phyloP scores from a whole-genome alignment of 441 rosid genomes.

The Aleurites moluccanus region DNA sequence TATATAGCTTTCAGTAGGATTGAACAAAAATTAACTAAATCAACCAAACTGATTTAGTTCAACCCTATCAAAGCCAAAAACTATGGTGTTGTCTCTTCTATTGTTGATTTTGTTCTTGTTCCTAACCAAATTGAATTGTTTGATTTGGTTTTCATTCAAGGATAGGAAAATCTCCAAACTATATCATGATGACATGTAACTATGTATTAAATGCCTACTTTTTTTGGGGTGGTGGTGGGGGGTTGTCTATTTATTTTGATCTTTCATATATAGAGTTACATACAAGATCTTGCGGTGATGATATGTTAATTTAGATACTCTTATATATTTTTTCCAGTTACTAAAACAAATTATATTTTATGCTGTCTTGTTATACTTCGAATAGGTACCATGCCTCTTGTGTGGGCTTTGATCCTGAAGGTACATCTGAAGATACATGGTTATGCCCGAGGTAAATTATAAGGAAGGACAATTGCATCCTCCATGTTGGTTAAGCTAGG shows the following conservation, averaged over 20 bases:
- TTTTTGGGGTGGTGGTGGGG: background rate
- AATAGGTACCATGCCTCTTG: slow-evolving; percentile 98
- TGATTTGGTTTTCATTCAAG: background rate
- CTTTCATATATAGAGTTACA: background rate
- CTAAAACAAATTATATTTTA: slow-evolving; percentile 13
- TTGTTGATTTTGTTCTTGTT: background rate
- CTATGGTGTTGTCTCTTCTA: background rate
- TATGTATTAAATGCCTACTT: background rate
- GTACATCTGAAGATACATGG: slow-evolving; percentile 87
- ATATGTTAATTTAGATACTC: background rate
- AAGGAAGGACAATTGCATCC: slow-evolving; percentile 3
- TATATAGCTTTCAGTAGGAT: background rate
- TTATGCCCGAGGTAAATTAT: slow-evolving; percentile 85
- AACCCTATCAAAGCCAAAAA: background rate
- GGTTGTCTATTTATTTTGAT: background rate
- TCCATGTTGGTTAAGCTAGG: background rate
- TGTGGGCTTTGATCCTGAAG: slow-evolving; percentile 92
- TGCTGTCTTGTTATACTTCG: slow-evolving; percentile 23
- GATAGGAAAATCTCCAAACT: background rate
- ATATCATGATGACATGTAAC: background rate
- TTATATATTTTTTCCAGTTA: background rate
- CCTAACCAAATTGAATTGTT: background rate
- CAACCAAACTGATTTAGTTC: background rate
- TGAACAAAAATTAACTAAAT: background rate
- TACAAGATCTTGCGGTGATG: background rate